Percentiles rank a stretch among this genome's conserved stretches.
phyloP scores from a whole-genome alignment of 345 rosid species.

The Rhizophora apiculata region DNA sequence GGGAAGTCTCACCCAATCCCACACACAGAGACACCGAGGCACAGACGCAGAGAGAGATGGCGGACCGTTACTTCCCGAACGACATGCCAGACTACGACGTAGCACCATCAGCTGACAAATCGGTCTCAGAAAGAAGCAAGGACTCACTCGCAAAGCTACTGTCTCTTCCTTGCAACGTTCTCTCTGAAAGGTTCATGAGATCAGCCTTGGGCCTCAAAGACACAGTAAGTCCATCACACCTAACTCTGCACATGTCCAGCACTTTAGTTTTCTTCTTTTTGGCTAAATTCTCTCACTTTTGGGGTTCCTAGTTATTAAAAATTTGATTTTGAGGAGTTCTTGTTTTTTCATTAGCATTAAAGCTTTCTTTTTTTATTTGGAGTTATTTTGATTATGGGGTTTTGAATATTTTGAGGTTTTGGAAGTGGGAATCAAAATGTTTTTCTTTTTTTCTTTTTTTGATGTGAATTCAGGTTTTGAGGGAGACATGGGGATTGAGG shows the following conservation, averaged over 20 bases:
- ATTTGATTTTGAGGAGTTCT: neutral
- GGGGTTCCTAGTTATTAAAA: neutral
- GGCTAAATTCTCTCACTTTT: neutral
- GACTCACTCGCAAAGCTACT: conserved; percentile 29
- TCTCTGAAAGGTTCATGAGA: conserved; percentile 32
- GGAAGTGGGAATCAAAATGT: neutral
- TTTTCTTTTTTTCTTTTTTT: neutral
- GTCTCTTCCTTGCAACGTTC: conserved; percentile 35
- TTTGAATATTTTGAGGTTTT: neutral
- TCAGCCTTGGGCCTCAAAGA: conserved; percentile 47
- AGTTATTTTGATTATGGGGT: neutral
- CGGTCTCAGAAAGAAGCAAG: neutral
- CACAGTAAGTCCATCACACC: conserved; percentile 32
- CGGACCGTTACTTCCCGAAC: conserved; percentile 28
- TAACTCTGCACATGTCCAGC: neutral
- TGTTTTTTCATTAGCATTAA: neutral
- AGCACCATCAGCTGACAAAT: neutral
- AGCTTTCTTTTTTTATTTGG: neutral
- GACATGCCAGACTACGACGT: conserved; percentile 15
- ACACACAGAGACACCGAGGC: too few species aligned
- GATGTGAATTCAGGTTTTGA: conserved; percentile 41
- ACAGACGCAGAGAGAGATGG: conserved; percentile 10
- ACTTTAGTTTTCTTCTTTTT: neutral
- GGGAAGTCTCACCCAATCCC: too few species aligned
- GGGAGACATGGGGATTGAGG: conserved; percentile 50